Evolutionary conservation across 1,284 basidiomycete species (phyloP).

Genomic region (Macrocystidia cucumis): DNA sequence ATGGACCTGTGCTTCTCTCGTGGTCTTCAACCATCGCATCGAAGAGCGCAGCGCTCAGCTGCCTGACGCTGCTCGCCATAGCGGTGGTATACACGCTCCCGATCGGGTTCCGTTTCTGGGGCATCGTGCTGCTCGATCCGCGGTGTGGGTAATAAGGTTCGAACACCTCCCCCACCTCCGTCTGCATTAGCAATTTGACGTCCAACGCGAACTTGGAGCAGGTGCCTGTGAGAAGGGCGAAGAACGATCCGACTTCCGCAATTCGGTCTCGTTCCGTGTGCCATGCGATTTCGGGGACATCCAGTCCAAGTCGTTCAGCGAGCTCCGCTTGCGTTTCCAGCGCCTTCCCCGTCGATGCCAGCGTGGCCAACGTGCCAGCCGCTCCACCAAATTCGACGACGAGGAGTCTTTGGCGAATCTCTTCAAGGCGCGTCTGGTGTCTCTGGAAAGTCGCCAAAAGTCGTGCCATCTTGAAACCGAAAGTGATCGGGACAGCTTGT

Average conservation of each 20-base stretch:
- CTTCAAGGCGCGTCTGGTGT: slow-evolving; percentile 24
- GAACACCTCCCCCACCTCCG: slow-evolving; percentile 32
- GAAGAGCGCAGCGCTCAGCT: slow-evolving; percentile 26
- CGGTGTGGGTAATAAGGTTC: slow-evolving; percentile 32
- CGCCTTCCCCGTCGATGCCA: slow-evolving; percentile 28
- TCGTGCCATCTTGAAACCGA: slow-evolving; percentile 36
- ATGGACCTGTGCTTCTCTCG: slow-evolving; percentile 37
- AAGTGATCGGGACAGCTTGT: slow-evolving; percentile 36
- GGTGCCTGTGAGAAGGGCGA: slow-evolving; percentile 31
- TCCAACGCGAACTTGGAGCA: slow-evolving; percentile 36
- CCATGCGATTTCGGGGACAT: slow-evolving; percentile 33
- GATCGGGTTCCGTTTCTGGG: slow-evolving; percentile 37
- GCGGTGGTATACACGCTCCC: slow-evolving; percentile 33
- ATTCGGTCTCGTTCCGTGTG: slow-evolving; percentile 36
- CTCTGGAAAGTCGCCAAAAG: slow-evolving; percentile 32
- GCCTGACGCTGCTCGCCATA: slow-evolving; percentile 28
- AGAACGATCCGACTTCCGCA: slow-evolving; percentile 31
- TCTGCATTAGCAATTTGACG: slow-evolving; percentile 36
- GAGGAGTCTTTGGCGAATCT: slow-evolving; percentile 26
- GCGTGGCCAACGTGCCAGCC: slow-evolving; percentile 33
- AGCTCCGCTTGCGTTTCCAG: slow-evolving; percentile 27
- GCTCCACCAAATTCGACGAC: slow-evolving; percentile 36
- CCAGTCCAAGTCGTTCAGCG: slow-evolving; percentile 23
- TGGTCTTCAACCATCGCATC: slow-evolving; percentile 40
- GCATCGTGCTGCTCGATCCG: slow-evolving; percentile 38